Evolutionary conservation across 352 stramenopile genomes (phyloP), one percentile per base, ranked within the genome.

Genomic region (Peronospora belbahrii): DNA sequence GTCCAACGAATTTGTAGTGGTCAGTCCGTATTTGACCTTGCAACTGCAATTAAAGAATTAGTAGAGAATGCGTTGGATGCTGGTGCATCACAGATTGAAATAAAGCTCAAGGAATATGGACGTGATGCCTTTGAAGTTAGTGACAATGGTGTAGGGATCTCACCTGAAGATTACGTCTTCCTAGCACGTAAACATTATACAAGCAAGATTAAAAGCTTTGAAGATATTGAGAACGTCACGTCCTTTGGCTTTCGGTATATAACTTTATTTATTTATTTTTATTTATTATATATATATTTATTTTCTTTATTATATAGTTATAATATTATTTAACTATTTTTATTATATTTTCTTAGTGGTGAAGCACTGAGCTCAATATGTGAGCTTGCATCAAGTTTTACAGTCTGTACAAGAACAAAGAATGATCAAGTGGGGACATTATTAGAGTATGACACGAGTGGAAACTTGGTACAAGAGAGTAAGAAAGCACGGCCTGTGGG

Each of bases 21-120:
- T 0, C 94, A 99, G 74, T 96, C 96, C 19, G 84, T 99, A 20
- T 85, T 95, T 20, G 88, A 98, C 67, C 74, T 98, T 13, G 62
- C 82, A 7, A 96, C 83, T n/a, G 89, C 94, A 11, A 88, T 98
- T 17, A 99, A 99, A 63, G 96, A 99, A 70, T 71, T 99, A 19
- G 78, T 99, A 4, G 95, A 98, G 62, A 98, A 98, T 62, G 70
- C 76, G 24, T 59, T 94, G 31, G 77, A 89, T 33, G 77, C 75
- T 9, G 74, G 73, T 14, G 74, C 77, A 20, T 72, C 72, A 43
- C 55, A 67, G 52, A 73, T 97, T 14, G 85, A 95, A 22, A 74
- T 97, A 10, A 93, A 91, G 44, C 62, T 98, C 4, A 85, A 87
- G 45, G 82, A 98, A 56, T 88, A 86, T 54, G 96, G 95, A 11